Evolutionary conservation across 768 basidiomycete genomes (phyloP).

Genomic region (Zangia roseola): DNA sequence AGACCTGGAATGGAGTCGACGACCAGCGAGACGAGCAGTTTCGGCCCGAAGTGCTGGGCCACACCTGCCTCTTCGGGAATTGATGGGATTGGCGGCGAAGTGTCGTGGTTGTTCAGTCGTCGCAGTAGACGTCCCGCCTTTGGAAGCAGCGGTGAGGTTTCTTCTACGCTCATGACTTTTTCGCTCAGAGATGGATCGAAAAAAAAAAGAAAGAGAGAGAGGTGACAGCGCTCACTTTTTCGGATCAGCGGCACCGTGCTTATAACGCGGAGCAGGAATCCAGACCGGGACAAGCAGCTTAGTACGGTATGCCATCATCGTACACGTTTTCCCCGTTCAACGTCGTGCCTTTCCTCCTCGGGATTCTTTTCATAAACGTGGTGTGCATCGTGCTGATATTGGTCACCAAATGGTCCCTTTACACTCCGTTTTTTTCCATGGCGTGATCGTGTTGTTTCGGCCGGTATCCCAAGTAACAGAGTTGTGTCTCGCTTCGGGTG

Average conservation of each 20-base stretch:
- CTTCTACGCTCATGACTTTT: constrained; percentile 17
- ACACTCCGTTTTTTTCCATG: neutral
- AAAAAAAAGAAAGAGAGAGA: neutral
- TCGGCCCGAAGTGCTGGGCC: constrained; percentile 20
- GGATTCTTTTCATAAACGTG: constrained; percentile 16
- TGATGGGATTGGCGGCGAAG: constrained; percentile 14
- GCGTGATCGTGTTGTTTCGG: constrained; percentile 4
- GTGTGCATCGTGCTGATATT: constrained; percentile 31
- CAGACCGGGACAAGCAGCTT: constrained; percentile 7
- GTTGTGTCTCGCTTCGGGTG: constrained; percentile 3
- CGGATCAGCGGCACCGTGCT: neutral
- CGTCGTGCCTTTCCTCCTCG: too few relatives aligned
- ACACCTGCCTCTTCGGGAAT: constrained; percentile 31
- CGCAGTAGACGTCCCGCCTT: constrained; percentile 3
- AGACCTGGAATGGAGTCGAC: constrained; percentile 59
- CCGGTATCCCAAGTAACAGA: constrained; percentile 5
- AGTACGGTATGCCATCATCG: constrained; percentile 9
- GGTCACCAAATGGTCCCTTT: neutral
- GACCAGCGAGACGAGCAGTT: constrained; percentile 47
- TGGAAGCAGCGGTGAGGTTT: constrained; percentile 35
- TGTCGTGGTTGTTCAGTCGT: constrained; percentile 4
- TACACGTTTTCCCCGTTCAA: neutral
- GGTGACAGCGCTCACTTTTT: neutral
- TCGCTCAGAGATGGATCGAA: constrained; percentile 17
- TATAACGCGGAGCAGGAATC: constrained; percentile 11